Conservation (phyloP, 2,329 filamentous ascomycete species). For the Massarina eburnea region DNA sequence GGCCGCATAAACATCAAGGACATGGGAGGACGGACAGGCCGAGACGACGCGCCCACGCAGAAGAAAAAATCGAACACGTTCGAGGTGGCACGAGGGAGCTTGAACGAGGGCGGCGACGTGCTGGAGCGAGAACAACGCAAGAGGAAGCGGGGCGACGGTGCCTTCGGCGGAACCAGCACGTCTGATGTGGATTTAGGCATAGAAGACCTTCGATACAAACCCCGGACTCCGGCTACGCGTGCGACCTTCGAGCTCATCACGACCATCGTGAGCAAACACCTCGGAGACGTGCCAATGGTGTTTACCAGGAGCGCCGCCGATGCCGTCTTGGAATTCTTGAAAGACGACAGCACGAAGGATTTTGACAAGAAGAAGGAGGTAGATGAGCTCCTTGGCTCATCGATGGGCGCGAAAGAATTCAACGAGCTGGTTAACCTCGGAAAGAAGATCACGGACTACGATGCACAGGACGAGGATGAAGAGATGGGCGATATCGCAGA, state of each 20-base stretch:
- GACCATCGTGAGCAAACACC: constrained; percentile 81
- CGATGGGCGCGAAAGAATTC: constrained; percentile 85
- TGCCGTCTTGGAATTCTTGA: constrained; percentile 84
- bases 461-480: constrained; percentile 93
- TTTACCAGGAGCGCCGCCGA: constrained; percentile 93
- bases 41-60: constrained; percentile 77
- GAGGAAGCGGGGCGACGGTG: constrained; percentile 68
- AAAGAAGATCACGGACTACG: constrained; percentile 99
- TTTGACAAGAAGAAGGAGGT: constrained; percentile 98
- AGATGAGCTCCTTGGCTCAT: constrained; percentile 85
- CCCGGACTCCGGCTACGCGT: constrained; percentile 85
- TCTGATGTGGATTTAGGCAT: constrained; percentile 81
- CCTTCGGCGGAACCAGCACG: constrained; percentile 73
- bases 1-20: constrained; percentile 90
- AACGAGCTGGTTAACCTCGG: constrained; percentile 95
- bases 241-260: constrained; percentile 94
- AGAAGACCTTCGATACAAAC: constrained; percentile 89
- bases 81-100: constrained; percentile 71
- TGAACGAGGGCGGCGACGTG: constrained; percentile 81
- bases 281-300: constrained; percentile 91
- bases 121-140: constrained; percentile 83
- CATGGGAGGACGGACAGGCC: constrained; percentile 84
- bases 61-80: constrained; percentile 71
- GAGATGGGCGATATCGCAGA: constrained; percentile 64
- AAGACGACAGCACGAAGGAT: constrained; percentile 94